Percentiles rank a stretch among this genome's conserved stretches.
These are phyloP conservation scores for Fonsecaea pugnacius DNA, from an alignment of 2,329 filamentous ascomycete species.

Conservation along the genomic window DNA sequence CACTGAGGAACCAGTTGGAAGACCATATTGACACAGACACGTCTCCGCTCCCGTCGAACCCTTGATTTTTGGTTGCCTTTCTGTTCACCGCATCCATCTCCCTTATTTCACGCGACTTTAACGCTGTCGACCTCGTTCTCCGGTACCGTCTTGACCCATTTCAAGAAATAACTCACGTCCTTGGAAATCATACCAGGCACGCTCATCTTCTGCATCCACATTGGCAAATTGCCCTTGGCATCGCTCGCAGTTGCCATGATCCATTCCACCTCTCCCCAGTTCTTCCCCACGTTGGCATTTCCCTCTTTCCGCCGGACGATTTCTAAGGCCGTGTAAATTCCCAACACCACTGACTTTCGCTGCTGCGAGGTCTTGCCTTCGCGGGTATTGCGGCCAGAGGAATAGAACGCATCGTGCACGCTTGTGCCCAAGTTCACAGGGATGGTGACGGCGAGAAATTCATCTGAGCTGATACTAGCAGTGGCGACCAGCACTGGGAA, in stretches of 20 bases:
- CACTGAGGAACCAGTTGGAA: too few species aligned
- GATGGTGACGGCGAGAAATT: constrained; percentile 41
- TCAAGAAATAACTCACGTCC: constrained; percentile 71
- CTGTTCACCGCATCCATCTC: too few species aligned
- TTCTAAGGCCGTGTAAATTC: constrained; percentile 37
- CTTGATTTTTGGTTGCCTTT: too few species aligned
- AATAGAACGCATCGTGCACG: constrained; percentile 38
- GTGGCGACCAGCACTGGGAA: constrained; percentile 41
- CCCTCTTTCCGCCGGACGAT: constrained; percentile 19
- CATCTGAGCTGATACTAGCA: constrained; percentile 31
- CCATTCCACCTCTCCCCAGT: constrained; percentile 67
- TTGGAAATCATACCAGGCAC: constrained; percentile 68
- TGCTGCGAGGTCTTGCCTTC: constrained; percentile 37
- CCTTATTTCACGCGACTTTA: neutral
- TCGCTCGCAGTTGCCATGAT: constrained; percentile 77
- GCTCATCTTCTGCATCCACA: constrained; percentile 67
- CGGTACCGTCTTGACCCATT: constrained; percentile 62
- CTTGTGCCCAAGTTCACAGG: constrained; percentile 37
- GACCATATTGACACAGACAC: too few species aligned
- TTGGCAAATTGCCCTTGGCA: constrained; percentile 68
- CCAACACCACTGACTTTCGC: constrained; percentile 38
- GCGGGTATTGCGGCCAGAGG: constrained; percentile 35
- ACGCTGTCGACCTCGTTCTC: constrained; percentile 24
- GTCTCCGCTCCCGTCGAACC: too few species aligned
- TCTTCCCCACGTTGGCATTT: constrained; percentile 50